phyloP scores from a whole-genome alignment of 768 basidiomycete genomes.

The Macrolepiota albuminosa region DNA sequence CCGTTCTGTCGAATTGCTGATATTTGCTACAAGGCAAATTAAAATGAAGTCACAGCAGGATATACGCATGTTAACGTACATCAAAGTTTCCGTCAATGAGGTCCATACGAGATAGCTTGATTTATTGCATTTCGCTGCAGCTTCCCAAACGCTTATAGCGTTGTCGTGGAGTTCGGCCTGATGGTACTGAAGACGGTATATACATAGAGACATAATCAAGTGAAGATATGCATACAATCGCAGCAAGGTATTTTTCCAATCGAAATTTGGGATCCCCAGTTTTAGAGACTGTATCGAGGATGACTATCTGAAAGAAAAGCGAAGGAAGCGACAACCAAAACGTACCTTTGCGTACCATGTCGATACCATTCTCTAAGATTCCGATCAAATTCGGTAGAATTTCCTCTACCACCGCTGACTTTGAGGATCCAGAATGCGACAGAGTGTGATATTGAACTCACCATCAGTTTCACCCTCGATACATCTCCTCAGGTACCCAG shows the following conservation, averaged over 20 bases:
- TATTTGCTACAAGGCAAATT: constrained; percentile 36
- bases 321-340: neutral
- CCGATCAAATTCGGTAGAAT: constrained; percentile 48
- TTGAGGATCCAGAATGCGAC: neutral
- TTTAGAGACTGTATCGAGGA: constrained; percentile 41
- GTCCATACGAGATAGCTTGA: constrained; percentile 74
- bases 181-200: constrained; percentile 13
- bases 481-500: constrained; percentile 56
- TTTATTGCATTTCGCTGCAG: constrained; percentile 61
- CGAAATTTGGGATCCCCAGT: constrained; percentile 72
- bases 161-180: constrained; percentile 46
- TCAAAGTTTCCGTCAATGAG: constrained; percentile 66
- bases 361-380: constrained; percentile 60
- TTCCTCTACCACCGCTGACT: constrained; percentile 34
- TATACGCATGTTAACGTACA: constrained; percentile 40
- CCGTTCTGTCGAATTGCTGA: constrained; percentile 52
- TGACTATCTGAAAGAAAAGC: neutral
- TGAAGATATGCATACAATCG: constrained; percentile 49
- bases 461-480: constrained; percentile 44
- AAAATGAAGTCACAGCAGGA: neutral
- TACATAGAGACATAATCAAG: neutral
- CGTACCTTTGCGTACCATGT: constrained; percentile 54
- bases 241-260: constrained; percentile 79
- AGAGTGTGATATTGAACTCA: constrained; percentile 10
- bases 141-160: constrained; percentile 59